Percentiles rank a stretch among this genome's conserved stretches.
Conservation (phyloP, 75 land plant species). For the Selaginella moellendorffii region DNA sequence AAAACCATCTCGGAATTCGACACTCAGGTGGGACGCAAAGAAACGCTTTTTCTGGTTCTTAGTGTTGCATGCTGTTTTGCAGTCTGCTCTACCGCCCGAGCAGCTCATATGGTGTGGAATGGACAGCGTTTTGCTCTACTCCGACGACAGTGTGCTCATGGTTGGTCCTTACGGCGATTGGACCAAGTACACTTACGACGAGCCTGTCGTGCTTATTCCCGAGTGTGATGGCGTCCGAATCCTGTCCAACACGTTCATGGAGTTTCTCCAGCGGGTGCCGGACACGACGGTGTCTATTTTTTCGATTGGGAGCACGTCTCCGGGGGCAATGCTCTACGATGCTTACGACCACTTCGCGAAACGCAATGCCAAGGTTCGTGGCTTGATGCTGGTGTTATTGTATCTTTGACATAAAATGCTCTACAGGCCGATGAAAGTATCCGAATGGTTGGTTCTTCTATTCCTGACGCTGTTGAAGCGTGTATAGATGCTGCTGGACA, state of each 20-base stretch:
- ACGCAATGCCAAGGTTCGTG: constrained; percentile 79
- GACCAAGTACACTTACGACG: constrained; percentile 66
- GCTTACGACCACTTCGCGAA: constrained; percentile 95
- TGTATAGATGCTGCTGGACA: constrained; percentile 98
- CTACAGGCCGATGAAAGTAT: constrained; percentile 95
- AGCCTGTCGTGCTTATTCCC: constrained; percentile 75
- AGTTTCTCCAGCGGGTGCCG: constrained; percentile 87
- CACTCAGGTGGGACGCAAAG: constrained; percentile 48
- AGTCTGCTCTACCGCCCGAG: constrained; percentile 92
- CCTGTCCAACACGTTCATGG: constrained; percentile 86
- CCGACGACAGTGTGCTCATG: constrained; percentile 84
- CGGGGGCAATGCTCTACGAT: constrained; percentile 90
- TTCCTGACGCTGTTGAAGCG: constrained; percentile 76
- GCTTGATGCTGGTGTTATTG: neutral
- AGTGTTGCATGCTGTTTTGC: constrained; percentile 9
- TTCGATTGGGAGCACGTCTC: constrained; percentile 80
- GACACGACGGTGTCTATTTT: constrained; percentile 88
- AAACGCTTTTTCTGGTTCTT: neutral
- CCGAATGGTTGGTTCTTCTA: constrained; percentile 49
- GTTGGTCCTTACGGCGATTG: constrained; percentile 77
- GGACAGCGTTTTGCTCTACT: constrained; percentile 85
- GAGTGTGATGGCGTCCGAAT: constrained; percentile 98
- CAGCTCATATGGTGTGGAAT: constrained; percentile 94
- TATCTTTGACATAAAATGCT: neutral
- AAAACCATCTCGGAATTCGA: constrained; percentile 41